A percentile compares a stretch with the other conserved stretches of the same genome.
Evolutionary conservation across 1,284 basidiomycete genomes (phyloP).

Genomic region (Sporisorium reilianum): DNA sequence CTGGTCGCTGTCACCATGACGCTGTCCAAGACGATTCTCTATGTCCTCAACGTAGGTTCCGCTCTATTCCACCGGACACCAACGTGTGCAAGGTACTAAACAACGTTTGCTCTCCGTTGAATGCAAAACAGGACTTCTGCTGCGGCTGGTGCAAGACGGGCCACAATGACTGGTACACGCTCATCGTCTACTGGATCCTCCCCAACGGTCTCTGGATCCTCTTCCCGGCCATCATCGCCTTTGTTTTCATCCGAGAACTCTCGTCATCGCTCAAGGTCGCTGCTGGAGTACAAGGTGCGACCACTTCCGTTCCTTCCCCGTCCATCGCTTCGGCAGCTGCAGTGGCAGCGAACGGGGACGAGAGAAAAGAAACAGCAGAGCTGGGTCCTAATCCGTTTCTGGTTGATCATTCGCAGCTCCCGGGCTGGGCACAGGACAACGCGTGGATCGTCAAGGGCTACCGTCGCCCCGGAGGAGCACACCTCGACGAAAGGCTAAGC

Average conservation of each 20-base stretch:
- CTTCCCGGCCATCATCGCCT: conserved; percentile 76
- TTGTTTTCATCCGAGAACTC: conserved; percentile 38
- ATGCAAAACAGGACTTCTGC: conserved; percentile 66
- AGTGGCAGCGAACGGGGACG: neutral
- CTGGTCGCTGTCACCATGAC: conserved; percentile 82
- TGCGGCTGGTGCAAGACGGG: conserved; percentile 77
- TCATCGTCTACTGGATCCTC: conserved; percentile 78
- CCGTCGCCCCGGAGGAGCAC: conserved; percentile 61
- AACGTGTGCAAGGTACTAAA: neutral
- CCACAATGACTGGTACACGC: conserved; percentile 76
- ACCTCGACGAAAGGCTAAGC: conserved; percentile 31
- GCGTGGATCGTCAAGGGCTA: conserved; percentile 64
- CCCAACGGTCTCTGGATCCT: conserved; percentile 84
- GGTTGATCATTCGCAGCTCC: conserved; percentile 58
- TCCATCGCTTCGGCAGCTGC: neutral
- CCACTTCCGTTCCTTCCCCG: neutral
- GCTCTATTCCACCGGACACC: too few species aligned
- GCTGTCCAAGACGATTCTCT: conserved; percentile 84
- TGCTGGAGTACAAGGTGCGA: conserved; percentile 52
- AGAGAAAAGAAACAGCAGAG: neutral
- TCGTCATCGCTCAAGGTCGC: conserved; percentile 39
- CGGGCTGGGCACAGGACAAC: conserved; percentile 64
- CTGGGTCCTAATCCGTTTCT: conserved; percentile 48
- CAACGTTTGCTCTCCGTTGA: neutral
- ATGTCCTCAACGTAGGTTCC: conserved; percentile 49